phyloP scores from a whole-genome alignment of 2,329 filamentous ascomycete genomes.

The Ceratocystis papillata region DNA sequence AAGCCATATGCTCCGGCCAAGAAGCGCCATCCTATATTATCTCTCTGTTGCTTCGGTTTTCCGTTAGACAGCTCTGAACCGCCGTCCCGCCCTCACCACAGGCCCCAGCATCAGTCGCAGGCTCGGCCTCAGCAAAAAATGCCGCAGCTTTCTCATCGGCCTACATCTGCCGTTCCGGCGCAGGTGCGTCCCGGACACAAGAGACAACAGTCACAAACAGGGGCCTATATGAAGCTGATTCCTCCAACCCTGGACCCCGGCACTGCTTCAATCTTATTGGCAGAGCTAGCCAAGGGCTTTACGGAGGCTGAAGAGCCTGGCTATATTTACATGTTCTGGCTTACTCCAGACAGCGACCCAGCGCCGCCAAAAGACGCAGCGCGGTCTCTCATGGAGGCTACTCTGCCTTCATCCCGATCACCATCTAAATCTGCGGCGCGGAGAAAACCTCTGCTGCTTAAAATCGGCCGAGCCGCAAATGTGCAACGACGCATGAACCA shows the following conservation, averaged over 20 bases:
- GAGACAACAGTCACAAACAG: conserved; percentile 25
- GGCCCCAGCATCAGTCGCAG: not conserved
- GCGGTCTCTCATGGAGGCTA: conserved; percentile 19
- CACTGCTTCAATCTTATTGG: conserved; percentile 58
- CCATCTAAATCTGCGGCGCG: conserved; percentile 29
- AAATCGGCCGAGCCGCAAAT: conserved; percentile 61
- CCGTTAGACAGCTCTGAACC: conserved; percentile 9
- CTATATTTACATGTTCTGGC: conserved; percentile 99
- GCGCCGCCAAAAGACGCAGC: conserved; percentile 5
- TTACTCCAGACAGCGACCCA: conserved; percentile 49
- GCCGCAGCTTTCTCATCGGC: conserved; percentile 35
- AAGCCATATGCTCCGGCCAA: conserved; percentile 15
- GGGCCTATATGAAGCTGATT: conserved; percentile 51
- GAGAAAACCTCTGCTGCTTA: conserved; percentile 54
- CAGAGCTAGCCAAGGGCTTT: conserved; percentile 62
- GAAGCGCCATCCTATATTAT: conserved; percentile 10
- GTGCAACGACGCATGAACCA: conserved; percentile 85
- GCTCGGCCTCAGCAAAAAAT: conserved; percentile 28
- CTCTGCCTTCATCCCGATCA: conserved; percentile 30
- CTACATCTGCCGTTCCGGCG: conserved; percentile 38
- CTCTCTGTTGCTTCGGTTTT: conserved; percentile 20
- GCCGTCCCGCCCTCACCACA: not conserved
- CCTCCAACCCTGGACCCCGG: conserved; percentile 55
- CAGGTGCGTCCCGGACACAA: conserved; percentile 33
- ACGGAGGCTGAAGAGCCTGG: conserved; percentile 63